These are phyloP conservation scores for Epichloe typhina DNA, from an alignment of 2,329 filamentous ascomycete species.

Conservation along the genomic window DNA sequence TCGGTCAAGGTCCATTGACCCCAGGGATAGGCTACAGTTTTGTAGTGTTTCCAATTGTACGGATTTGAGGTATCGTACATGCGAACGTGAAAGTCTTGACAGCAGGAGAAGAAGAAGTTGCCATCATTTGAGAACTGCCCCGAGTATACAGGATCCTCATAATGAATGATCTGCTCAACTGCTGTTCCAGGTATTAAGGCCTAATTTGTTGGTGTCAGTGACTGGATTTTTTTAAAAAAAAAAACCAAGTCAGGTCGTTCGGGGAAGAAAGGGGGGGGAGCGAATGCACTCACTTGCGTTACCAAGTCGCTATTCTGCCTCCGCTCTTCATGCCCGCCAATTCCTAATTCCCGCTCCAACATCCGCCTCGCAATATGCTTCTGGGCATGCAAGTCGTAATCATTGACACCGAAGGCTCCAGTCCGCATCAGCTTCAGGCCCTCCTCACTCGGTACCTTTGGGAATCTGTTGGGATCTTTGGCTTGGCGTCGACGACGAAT, in stretches of 20 bases:
- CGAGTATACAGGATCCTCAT: conserved; percentile 76
- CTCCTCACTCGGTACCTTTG: conserved; percentile 70
- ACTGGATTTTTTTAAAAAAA: not conserved
- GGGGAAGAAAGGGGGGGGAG: too few species aligned
- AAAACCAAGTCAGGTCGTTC: not conserved
- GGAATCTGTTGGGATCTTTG: conserved; percentile 50
- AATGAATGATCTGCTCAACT: conserved; percentile 80
- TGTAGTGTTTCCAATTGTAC: conserved; percentile 93
- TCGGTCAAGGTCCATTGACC: conserved; percentile 96
- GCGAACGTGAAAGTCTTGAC: conserved; percentile 84
- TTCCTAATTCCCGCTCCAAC: conserved; percentile 68
- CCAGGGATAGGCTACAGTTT: conserved; percentile 70
- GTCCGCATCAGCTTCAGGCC: conserved; percentile 70
- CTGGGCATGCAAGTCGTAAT: conserved; percentile 36
- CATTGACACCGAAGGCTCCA: conserved; percentile 64
- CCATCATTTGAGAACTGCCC: conserved; percentile 95
- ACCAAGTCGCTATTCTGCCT: conserved; percentile 52
- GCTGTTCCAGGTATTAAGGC: conserved; percentile 63
- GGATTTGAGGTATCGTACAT: conserved; percentile 98
- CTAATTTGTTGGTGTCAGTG: conserved; percentile 24
- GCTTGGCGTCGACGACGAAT: conserved; percentile 27
- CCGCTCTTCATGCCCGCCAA: conserved; percentile 46
- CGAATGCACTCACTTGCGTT: conserved; percentile 39
- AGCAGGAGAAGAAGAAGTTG: conserved; percentile 90
- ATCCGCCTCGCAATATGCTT: conserved; percentile 57